Percentiles rank a stretch among this genome's conserved stretches.
phyloP scores from a whole-genome alignment of 768 basidiomycete genomes.

The Inosperma sp. region DNA sequence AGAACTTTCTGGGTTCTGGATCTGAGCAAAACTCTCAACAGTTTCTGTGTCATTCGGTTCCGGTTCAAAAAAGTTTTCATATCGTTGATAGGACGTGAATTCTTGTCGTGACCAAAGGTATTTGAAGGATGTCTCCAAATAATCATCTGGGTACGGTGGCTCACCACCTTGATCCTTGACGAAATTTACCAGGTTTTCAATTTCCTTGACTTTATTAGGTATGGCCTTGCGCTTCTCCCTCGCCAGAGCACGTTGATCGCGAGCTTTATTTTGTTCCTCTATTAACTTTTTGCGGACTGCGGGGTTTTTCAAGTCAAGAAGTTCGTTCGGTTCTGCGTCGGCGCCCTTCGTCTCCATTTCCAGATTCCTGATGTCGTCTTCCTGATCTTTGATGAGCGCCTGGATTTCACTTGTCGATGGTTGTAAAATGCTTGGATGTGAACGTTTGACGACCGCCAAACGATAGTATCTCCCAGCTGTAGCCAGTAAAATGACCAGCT shows the following conservation, averaged over 20 bases:
- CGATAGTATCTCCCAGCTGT: neutral
- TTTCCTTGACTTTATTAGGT: neutral
- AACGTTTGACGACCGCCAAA: neutral
- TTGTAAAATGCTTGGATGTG: neutral
- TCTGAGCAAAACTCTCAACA: neutral
- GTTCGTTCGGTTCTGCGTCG: neutral
- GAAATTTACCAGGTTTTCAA: neutral
- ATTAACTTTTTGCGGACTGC: neutral
- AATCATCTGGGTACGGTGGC: neutral
- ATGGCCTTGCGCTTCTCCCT: neutral
- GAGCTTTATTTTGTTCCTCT: neutral
- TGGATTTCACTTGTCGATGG: neutral
- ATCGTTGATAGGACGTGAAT: neutral
- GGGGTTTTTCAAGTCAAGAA: neutral
- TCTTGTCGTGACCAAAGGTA: neutral
- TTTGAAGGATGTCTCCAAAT: neutral
- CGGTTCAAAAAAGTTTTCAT: constrained; percentile 1
- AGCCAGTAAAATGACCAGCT: neutral
- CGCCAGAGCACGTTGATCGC: neutral
- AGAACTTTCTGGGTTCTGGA: neutral
- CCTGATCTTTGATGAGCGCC: neutral
- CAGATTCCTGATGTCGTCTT: too few relatives aligned
- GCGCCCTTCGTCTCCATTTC: neutral
- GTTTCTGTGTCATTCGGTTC: neutral
- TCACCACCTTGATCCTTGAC: neutral